These are phyloP conservation scores for Xerocomus alliaceus DNA, from an alignment of 1,284 basidiomycete species.

Conservation along the genomic window DNA sequence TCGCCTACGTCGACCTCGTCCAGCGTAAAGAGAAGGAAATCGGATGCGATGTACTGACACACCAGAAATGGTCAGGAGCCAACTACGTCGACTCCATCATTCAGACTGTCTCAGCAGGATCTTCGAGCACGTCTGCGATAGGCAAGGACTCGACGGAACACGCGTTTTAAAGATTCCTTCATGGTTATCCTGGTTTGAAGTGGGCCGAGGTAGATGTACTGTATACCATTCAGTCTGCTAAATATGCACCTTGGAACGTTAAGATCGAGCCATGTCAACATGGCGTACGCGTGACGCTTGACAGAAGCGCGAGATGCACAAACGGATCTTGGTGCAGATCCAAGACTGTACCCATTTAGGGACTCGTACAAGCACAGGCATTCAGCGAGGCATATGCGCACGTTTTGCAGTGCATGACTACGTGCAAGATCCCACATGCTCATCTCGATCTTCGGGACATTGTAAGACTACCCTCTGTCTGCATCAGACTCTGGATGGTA, in stretches of 20 bases:
- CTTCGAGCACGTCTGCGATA: conserved; percentile 80
- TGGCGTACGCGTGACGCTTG: neutral
- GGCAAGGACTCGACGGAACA: conserved; percentile 90
- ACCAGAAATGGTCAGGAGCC: conserved; percentile 92
- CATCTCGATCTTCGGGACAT: conserved; percentile 1
- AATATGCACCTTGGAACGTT: conserved; percentile 9
- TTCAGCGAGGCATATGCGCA: conserved; percentile 6
- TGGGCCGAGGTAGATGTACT: conserved; percentile 10
- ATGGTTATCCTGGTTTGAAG: conserved; percentile 19
- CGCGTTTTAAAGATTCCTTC: conserved; percentile 59
- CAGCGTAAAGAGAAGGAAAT: conserved; percentile 90
- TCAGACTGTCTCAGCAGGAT: conserved; percentile 79
- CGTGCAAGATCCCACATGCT: conserved; percentile 3
- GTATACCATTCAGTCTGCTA: conserved; percentile 1
- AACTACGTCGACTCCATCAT: conserved; percentile 86
- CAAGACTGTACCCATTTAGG: conserved; percentile 4
- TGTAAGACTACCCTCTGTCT: neutral
- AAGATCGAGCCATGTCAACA: conserved; percentile 14
- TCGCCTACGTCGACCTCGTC: conserved; percentile 84
- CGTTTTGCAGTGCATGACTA: neutral
- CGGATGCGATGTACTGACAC: conserved; percentile 90
- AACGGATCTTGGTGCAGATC: conserved; percentile 25
- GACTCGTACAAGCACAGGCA: neutral
- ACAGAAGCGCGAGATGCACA: conserved; percentile 16
- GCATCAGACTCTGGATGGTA: neutral